A percentile compares a stretch with the other conserved stretches of the same genome.
These are phyloP conservation scores for Kalaharituber pfeilii DNA, from an alignment of 2,329 filamentous ascomycete genomes.

Conservation along the genomic window DNA sequence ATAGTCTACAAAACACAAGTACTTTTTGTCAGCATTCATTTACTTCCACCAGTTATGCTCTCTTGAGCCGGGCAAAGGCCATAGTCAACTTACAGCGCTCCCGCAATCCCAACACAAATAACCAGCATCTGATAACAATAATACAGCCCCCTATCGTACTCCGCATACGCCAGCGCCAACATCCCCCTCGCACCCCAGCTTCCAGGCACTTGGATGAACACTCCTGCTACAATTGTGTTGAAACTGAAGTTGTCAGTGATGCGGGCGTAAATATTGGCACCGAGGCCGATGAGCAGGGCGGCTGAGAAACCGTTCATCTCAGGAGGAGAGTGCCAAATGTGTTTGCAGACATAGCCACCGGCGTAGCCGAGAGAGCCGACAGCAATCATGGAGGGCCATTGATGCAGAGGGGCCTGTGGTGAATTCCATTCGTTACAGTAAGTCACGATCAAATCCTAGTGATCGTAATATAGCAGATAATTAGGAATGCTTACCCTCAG, in stretches of 20 bases:
- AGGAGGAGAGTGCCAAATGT: background rate
- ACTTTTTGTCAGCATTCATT: background rate
- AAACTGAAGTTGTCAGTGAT: background rate
- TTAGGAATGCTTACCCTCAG: background rate
- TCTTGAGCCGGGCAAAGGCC: background rate
- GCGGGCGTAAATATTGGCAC: background rate
- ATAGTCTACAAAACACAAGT: background rate
- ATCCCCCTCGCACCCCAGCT: slow-evolving; percentile 1
- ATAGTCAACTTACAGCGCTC: slow-evolving; percentile 1
- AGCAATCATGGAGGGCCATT: background rate
- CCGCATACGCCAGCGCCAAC: slow-evolving; percentile 9
- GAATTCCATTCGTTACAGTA: too few relatives aligned
- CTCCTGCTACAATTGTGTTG: background rate
- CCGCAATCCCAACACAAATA: slow-evolving; percentile 9
- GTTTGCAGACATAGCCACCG: background rate
- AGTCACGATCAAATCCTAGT: too few relatives aligned
- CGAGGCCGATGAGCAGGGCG: background rate
- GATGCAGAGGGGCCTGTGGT: background rate
- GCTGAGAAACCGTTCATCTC: background rate
- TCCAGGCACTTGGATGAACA: background rate
- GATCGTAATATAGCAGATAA: too few relatives aligned
- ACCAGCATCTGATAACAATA: slow-evolving; percentile 11
- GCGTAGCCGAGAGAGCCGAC: background rate
- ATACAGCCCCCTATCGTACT: slow-evolving; percentile 10
- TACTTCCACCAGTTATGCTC: background rate